A percentile compares a stretch with the other conserved stretches of the same genome.
Evolutionary conservation across 768 basidiomycete genomes (phyloP).

Genomic region (Exsudoporus frostii): DNA sequence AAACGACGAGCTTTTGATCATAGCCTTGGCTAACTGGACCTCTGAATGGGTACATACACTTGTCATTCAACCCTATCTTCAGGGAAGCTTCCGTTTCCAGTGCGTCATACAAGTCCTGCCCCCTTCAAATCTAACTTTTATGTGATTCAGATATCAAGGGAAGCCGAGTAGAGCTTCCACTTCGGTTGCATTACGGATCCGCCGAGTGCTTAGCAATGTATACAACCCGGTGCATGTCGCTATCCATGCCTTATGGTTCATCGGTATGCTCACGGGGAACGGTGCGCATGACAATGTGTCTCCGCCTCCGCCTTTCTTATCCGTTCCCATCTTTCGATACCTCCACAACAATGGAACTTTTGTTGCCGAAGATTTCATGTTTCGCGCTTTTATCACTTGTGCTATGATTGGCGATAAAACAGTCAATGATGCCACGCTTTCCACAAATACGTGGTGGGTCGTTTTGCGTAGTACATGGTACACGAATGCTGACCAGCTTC

Average conservation of each 20-base stretch:
- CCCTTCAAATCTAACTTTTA: neutral
- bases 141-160: slow-evolving; percentile 16
- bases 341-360: slow-evolving; percentile 27
- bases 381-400: slow-evolving; percentile 32
- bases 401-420: slow-evolving; percentile 36
- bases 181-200: slow-evolving; percentile 19
- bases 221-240: slow-evolving; percentile 27
- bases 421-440: slow-evolving; percentile 31
- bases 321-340: slow-evolving; percentile 29
- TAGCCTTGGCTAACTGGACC: slow-evolving; percentile 24
- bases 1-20: slow-evolving; percentile 4
- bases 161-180: slow-evolving; percentile 1
- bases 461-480: neutral
- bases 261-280: slow-evolving; percentile 23
- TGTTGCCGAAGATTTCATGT: slow-evolving; percentile 33
- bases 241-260: slow-evolving; percentile 34
- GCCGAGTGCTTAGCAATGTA: slow-evolving; percentile 18
- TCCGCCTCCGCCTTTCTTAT: slow-evolving; percentile 22
- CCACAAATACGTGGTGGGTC: slow-evolving; percentile 32
- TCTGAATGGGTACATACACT: slow-evolving; percentile 26
- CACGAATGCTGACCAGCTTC: slow-evolving; percentile 5
- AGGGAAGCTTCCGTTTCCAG: slow-evolving; percentile 18
- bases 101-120: slow-evolving; percentile 9
- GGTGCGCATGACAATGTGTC: slow-evolving; percentile 10
- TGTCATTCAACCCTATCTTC: slow-evolving; percentile 21